Conservation (phyloP, 2,329 filamentous ascomycete species). For the Nothophoma quercina region DNA sequence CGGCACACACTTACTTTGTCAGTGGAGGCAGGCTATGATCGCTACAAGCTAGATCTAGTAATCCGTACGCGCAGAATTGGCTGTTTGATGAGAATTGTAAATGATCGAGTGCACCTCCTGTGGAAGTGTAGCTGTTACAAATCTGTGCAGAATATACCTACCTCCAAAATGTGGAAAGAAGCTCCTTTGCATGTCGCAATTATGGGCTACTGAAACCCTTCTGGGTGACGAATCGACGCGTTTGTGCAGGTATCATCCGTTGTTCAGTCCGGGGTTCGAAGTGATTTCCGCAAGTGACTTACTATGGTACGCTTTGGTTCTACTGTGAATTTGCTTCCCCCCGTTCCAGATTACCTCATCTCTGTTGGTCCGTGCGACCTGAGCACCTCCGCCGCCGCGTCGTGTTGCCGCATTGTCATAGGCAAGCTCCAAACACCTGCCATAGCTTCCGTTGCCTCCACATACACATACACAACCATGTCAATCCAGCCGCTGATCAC, state of each 20-base stretch:
- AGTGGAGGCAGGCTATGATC: too few species aligned
- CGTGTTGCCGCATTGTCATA: conserved; percentile 17
- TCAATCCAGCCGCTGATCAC: conserved; percentile 87
- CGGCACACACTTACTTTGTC: too few species aligned
- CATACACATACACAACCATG: conserved; percentile 61
- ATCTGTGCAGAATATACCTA: too few species aligned
- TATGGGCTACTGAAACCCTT: not conserved
- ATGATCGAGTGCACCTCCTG: too few species aligned
- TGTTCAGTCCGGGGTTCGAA: not conserved
- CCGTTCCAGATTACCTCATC: conserved; percentile 7
- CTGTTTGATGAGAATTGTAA: too few species aligned
- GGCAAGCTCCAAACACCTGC: conserved; percentile 30
- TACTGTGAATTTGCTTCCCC: conserved; percentile 8
- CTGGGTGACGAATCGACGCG: not conserved
- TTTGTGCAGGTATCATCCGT: not conserved
- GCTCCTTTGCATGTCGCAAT: not conserved
- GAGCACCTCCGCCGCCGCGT: not conserved
- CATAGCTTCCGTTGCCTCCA: conserved; percentile 19
- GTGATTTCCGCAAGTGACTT: not conserved
- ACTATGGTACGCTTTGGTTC: conserved; percentile 2
- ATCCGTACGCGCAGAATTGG: too few species aligned
- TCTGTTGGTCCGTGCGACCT: conserved; percentile 5
- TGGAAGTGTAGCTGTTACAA: too few species aligned
- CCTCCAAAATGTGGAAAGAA: too few species aligned
- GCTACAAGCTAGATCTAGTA: too few species aligned